Evolutionary conservation across 2,329 filamentous ascomycete genomes (phyloP), one percentile per base, ranked within the genome.

Genomic region (Chalaropsis ovoidea): DNA sequence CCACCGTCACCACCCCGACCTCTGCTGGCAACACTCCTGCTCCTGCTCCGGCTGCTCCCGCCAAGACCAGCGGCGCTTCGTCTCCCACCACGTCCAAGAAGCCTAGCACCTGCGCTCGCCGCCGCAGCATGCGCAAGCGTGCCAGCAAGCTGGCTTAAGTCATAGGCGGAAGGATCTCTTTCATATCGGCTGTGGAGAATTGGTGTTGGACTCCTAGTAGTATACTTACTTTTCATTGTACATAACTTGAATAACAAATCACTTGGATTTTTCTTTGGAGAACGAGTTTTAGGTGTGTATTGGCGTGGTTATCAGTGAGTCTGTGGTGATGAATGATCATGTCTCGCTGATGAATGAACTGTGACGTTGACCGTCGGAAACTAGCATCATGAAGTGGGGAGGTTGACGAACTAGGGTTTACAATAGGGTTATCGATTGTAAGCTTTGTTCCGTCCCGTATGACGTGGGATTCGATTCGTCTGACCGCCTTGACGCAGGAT

Each of bases 81-180:
- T 35, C 49, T 3, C 54, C 58, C 61, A 63, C 24, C 61, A 52
- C 31, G 24, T 31, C 61, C 17, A 63, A 63, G 61, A 58, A 27
- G 15, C n/a, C 54, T 11, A 54, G 24, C 27, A 58, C 15, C 27
- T 67, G 66, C 35, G 43, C 61, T 45, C 56, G 56, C 41, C 66
- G 66, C 17, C 66, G 66, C 24, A 47, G 56, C 45, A 35, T 64
- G 56, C 65, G 62, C 27, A 58, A 58, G 54, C 54, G 54, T 58
- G 54, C 54, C n/a, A 58, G n/a, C 54, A 58, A 58, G 17, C 8
- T 31, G 7, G 54, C 54, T 58, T 58, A 39, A 39, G 24, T 58
- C 17, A 13, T 6, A 10, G 15, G 10, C 27, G 4, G 24, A 39
- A 7, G 22, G 15, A 1, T 6, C 6, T 2, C 15, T n/a, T 56